Conservation (phyloP, 192 early-diverging fungal species). For the Jimgerdemannia lactiflua region DNA sequence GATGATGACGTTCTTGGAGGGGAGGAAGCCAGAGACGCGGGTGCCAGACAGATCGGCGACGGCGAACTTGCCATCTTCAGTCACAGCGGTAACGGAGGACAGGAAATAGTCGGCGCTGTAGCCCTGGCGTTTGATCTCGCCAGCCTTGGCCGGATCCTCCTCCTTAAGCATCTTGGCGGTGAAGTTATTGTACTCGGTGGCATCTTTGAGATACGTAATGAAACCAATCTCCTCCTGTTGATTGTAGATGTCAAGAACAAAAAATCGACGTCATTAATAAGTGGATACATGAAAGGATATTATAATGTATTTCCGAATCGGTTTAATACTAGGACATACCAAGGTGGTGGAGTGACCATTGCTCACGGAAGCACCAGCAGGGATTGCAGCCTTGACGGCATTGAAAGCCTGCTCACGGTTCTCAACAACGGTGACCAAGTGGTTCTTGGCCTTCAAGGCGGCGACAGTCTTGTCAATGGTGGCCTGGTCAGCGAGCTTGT, state of each 20-base stretch:
- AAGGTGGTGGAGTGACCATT: constrained; percentile 41
- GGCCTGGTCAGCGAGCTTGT: constrained; percentile 22
- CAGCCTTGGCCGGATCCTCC: constrained; percentile 30
- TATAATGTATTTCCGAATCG: too few relatives aligned
- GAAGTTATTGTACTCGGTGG: constrained; percentile 35
- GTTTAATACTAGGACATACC: not conserved
- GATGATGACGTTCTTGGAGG: constrained; percentile 28
- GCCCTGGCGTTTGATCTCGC: constrained; percentile 30
- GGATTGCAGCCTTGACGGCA: constrained; percentile 24
- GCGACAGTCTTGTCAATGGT: constrained; percentile 25
- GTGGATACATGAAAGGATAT: too few relatives aligned
- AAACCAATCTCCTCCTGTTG: constrained; percentile 38
- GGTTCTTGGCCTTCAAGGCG: constrained; percentile 31
- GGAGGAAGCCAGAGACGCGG: constrained; percentile 31
- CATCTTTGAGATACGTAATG: constrained; percentile 39
- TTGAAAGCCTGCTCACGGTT: constrained; percentile 26
- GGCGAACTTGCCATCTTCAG: constrained; percentile 27
- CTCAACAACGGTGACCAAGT: constrained; percentile 35
- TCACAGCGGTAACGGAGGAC: constrained; percentile 30
- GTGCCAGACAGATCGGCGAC: constrained; percentile 28
- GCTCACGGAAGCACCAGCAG: constrained; percentile 31
- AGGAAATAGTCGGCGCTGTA: constrained; percentile 38
- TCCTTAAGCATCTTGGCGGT: constrained; percentile 23
- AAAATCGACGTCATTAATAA: too few relatives aligned
- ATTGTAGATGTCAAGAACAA: not conserved